These are phyloP conservation scores for Gossypium stocksii DNA, from an alignment of 345 rosid species.

Conservation along the genomic window DNA sequence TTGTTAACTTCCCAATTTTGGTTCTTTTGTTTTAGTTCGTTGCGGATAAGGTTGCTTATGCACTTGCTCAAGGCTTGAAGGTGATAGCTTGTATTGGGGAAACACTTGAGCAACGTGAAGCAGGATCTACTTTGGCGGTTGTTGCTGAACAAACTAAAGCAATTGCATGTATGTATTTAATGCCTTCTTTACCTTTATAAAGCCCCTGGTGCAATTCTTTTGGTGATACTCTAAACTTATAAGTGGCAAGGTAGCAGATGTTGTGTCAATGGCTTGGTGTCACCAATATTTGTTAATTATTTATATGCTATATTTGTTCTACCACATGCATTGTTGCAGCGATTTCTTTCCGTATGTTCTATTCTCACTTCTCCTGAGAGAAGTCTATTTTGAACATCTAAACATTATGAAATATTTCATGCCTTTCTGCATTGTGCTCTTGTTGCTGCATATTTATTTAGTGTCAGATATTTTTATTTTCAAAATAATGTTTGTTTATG, in stretches of 20 bases:
- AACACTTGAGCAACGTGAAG: constrained; percentile 84
- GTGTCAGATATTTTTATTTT: not conserved
- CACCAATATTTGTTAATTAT: not conserved
- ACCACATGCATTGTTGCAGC: not conserved
- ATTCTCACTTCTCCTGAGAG: not conserved
- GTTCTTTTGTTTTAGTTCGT: constrained; percentile 52
- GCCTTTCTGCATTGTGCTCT: not conserved
- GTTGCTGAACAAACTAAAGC: constrained; percentile 95
- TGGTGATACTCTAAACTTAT: not conserved
- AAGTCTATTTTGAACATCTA: not conserved
- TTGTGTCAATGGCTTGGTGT: not conserved
- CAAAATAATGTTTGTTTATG: not conserved
- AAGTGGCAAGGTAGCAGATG: not conserved
- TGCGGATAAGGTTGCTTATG: constrained; percentile 87
- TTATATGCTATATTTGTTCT: not conserved
- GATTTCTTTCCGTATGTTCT: not conserved
- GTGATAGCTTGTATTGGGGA: constrained; percentile 96
- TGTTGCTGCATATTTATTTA: constrained; percentile 1
- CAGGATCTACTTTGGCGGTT: constrained; percentile 76
- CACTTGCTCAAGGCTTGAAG: constrained; percentile 83
- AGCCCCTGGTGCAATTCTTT: not conserved
- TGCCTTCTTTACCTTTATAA: not conserved
- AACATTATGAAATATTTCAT: not conserved
- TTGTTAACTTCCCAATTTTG: constrained; percentile 4
- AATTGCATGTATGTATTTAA: constrained; percentile 55